phyloP scores from a whole-genome alignment of 768 basidiomycete species.

The Phallus indusiatus region DNA sequence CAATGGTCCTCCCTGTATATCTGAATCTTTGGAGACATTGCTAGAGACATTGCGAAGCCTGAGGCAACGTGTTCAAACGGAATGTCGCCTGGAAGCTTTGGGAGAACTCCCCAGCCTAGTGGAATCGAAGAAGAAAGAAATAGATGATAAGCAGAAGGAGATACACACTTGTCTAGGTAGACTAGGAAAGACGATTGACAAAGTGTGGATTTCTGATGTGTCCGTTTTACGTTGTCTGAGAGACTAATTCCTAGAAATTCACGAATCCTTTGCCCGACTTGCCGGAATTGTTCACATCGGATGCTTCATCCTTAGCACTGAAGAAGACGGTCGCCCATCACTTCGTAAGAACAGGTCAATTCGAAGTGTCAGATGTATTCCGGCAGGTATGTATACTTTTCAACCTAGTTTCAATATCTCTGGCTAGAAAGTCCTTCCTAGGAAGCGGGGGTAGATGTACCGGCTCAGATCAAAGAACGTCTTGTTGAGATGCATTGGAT shows the following conservation, averaged over 20 bases:
- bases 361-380: constrained; percentile 67
- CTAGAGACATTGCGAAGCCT: constrained; percentile 47
- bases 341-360: constrained; percentile 73
- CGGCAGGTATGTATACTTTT: constrained; percentile 42
- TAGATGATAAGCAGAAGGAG: constrained; percentile 85
- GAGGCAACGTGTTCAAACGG: constrained; percentile 42
- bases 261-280: constrained; percentile 56
- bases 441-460: constrained; percentile 60
- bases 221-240: constrained; percentile 9
- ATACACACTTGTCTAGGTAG: constrained; percentile 67
- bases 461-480: constrained; percentile 38
- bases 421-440: constrained; percentile 20
- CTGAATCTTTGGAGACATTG: constrained; percentile 55
- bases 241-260: constrained; percentile 31
- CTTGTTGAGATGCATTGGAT: constrained; percentile 69
- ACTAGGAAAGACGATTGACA: constrained; percentile 83
- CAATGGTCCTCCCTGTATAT: constrained; percentile 30
- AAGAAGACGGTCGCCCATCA: constrained; percentile 68
- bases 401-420: neutral
- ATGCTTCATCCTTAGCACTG: constrained; percentile 48
- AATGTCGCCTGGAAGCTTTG: constrained; percentile 38
- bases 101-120: constrained; percentile 48
- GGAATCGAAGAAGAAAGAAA: constrained; percentile 69
- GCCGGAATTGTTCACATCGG: constrained; percentile 55
- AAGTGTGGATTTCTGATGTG: constrained; percentile 41